phyloP scores from a whole-genome alignment of 305 asterid species.

The Coffea humblotiana region DNA sequence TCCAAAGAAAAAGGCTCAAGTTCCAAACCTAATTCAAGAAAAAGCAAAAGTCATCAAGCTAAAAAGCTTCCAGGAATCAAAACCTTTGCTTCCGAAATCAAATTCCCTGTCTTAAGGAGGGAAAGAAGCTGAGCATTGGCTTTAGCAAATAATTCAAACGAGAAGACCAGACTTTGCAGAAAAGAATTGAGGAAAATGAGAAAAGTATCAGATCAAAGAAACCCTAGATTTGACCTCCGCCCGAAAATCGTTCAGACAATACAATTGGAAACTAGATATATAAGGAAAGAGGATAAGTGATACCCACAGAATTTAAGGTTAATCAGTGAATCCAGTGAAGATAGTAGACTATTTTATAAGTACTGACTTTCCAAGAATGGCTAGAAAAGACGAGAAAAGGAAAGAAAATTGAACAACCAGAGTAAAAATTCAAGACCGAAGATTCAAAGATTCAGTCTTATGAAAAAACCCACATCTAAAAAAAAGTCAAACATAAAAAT shows the following conservation, averaged over 20 bases:
- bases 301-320: slow-evolving; percentile 20
- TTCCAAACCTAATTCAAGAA: slow-evolving; percentile 48
- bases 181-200: slow-evolving; percentile 26
- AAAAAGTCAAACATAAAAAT: slow-evolving; percentile 10
- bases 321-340: slow-evolving; percentile 12
- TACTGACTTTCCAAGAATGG: slow-evolving; percentile 3
- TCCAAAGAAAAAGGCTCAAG: slow-evolving; percentile 45
- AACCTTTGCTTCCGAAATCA: slow-evolving; percentile 63
- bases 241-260: slow-evolving; percentile 20
- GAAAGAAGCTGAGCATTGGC: slow-evolving; percentile 43
- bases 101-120: slow-evolving; percentile 45
- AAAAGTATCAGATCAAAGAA: slow-evolving; percentile 54
- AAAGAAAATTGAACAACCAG: slow-evolving; percentile 15
- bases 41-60: slow-evolving; percentile 67
- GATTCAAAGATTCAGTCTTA: slow-evolving; percentile 40
- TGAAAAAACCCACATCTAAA: slow-evolving; percentile 28
- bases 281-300: not conserved
- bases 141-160: slow-evolving; percentile 47
- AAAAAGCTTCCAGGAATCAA: slow-evolving; percentile 64
- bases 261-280: slow-evolving; percentile 10
- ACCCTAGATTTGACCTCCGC: slow-evolving; percentile 52
- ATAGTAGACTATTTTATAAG: not conserved
- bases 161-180: slow-evolving; percentile 30
- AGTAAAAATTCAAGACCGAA: slow-evolving; percentile 21
- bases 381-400: slow-evolving; percentile 10